Base-by-base conservation (phyloP, 495 filamentous ascomycete species). In the Cercophora newfieldiana region DNA sequence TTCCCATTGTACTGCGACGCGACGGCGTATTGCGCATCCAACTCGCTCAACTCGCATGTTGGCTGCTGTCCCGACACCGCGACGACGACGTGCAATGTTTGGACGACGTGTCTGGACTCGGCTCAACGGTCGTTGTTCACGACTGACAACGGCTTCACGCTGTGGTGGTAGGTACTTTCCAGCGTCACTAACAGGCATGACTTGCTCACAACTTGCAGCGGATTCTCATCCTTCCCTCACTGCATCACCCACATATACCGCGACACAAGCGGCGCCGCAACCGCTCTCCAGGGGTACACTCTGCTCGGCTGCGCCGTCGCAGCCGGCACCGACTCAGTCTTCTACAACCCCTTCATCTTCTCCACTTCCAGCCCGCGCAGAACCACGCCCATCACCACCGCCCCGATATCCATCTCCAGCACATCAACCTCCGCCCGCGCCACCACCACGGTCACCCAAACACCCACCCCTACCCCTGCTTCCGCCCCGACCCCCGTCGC, bases 271-370 rank as follows among this genome's bases (percentile, higher is more conserved):
- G 18, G 3, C 1, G 4, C n/a, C 2, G 59, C 59, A 21, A 33
- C 7, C 7, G n/a, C 18, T 8, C 10, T 65, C 31, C 33, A 2
- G 0, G 70, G 72, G 48, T 76, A 72, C 51, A 74, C 65, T 7
- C 58, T 74, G 8, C 53, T 74, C 0, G 72, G 70, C 2, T 76
- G 74, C 31, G 72, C 33, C 63, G 69, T 75, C 1, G 72, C 75
- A 22, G 72, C 66, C 4, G 75, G 72, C 21, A 71, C 74, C 2
- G 75, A 71, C 33, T 71, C 68, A 7, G 64, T 75, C 1, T 69
- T 69, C 49, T 68, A 69, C 51, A 69, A 56, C 8, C 59, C 74
- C 29, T 69, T 64, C 37, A 44, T 22, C 18, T 47, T 18, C 26
- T 54, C 55, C 48, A 49, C 19, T 19, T 31, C 54, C 21, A 12